Conservation (phyloP, 2,329 filamentous ascomycete genomes). For the Xylariaceae sp. region DNA sequence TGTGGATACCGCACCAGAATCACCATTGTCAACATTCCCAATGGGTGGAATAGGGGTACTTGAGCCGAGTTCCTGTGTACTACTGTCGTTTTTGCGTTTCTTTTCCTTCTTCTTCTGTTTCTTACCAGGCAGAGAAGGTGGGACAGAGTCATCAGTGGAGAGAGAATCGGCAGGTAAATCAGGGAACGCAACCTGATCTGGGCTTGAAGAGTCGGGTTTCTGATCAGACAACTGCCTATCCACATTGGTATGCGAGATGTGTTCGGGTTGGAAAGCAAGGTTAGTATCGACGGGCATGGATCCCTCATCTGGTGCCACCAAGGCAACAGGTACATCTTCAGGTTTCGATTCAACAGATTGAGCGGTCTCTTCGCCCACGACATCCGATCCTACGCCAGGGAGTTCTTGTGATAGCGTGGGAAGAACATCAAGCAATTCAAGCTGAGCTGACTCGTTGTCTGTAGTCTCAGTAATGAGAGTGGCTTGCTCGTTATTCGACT, state of each 20-base stretch:
- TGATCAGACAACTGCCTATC: too few relatives aligned
- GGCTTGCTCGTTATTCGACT: conserved; percentile 10
- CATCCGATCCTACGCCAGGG: too few relatives aligned
- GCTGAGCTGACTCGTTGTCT: neutral
- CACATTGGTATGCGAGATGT: too few relatives aligned
- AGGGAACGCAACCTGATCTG: neutral
- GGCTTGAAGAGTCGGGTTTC: neutral
- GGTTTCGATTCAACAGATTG: too few relatives aligned
- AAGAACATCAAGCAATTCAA: too few relatives aligned
- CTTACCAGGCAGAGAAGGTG: conserved; percentile 16
- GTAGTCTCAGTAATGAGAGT: neutral
- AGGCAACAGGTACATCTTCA: too few relatives aligned
- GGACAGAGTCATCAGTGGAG: conserved; percentile 18
- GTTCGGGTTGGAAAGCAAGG: too few relatives aligned
- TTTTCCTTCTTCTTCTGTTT: conserved; percentile 31
- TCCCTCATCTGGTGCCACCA: too few relatives aligned
- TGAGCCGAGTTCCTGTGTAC: conserved; percentile 14
- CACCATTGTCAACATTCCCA: neutral
- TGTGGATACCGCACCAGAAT: too few relatives aligned
- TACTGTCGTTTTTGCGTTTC: conserved; percentile 21
- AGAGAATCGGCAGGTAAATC: neutral
- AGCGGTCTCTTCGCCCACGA: too few relatives aligned
- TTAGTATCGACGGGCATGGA: too few relatives aligned
- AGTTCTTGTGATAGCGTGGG: too few relatives aligned
- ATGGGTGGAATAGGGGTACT: conserved; percentile 7